phyloP scores from a whole-genome alignment of 148 eudicot genomes.

The Pharnaceum exiguum region DNA sequence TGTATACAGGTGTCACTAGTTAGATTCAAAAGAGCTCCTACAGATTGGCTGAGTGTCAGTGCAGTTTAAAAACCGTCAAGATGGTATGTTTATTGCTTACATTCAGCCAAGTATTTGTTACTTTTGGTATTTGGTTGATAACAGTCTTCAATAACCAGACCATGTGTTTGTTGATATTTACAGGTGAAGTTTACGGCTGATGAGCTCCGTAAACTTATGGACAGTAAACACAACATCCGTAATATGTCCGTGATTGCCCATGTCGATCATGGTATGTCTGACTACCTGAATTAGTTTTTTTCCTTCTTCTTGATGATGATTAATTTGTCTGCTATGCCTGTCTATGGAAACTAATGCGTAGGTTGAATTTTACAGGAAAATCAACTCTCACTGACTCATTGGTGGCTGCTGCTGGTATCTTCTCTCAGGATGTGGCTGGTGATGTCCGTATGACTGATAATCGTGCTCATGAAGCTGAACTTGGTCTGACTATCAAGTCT shows the following conservation, averaged over 20 bases:
- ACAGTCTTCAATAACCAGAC: background rate
- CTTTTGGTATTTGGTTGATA: no score
- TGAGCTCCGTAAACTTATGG: slow-evolving; percentile 24
- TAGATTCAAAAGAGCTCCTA: no score
- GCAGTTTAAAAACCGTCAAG: no score
- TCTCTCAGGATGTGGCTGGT: slow-evolving; percentile 76
- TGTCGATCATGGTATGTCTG: slow-evolving; percentile 18
- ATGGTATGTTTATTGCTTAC: no score
- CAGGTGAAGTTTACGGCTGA: slow-evolving; percentile 28
- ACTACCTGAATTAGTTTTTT: no score
- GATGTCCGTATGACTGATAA: slow-evolving; percentile 91
- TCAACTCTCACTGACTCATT: slow-evolving; percentile 74
- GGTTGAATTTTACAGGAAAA: slow-evolving; percentile 48
- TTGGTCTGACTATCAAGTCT: slow-evolving; percentile 78
- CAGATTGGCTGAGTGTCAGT: no score
- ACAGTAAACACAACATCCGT: slow-evolving; percentile 21
- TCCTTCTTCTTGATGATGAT: no score
- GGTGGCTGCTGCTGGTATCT: slow-evolving; percentile 84
- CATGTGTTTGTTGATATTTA: background rate
- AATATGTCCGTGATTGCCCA: slow-evolving; percentile 27
- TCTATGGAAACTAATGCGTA: no score
- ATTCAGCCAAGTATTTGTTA: no score
- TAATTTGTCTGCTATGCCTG: background rate
- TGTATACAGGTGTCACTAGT: no score
- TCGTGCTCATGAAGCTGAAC: slow-evolving; percentile 78